Evolutionary conservation across 129 eudicot species (phyloP), one percentile per base, ranked within the genome.

Genomic region (Heracleum sosnowskyi): DNA sequence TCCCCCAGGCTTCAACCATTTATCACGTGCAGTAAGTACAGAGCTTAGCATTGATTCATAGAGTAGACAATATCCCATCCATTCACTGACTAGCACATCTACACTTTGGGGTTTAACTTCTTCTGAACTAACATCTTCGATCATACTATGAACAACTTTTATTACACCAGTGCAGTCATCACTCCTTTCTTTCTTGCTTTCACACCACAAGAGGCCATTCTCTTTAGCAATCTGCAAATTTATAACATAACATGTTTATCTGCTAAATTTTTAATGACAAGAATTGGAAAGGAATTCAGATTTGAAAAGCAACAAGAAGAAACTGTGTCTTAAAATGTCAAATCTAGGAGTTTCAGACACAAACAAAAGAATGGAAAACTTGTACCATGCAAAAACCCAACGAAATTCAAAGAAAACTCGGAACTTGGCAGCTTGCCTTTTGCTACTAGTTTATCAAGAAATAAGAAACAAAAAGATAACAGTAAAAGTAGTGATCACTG

Each of bases 1-100:
- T 73, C 97, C 99, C 39, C 97, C 97, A 71, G 99, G 96, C 84
- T 95, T 95, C 69, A 95, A 79, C 97, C 94, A 95, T 82, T 84
- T 78, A 82, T 95, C 99, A 24, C 99, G 86, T 39, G 99, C 99
- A 87, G 80, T 77, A 68, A 95, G 92, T 74, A 96, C 99, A 18
- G 96, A 96, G 82, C 82, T 85, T 75, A 96, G 92, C 97, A 95
- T 95, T 53, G 99, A 87, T 77, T 96, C 97, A 35, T 96, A 96
- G 31, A 96, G 99, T 63, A 96, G 84, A 78, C 97, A 92, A 81
- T 92, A 96, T 29, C 99, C 98, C 97, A 96, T 96, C 99, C 97
- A 96, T 70, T 96, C 97, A 75, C 97, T 96, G 36, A 96, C 40
- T 79, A 96, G 82, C 60, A 96, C 96, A 89, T 95, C 99, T 26